Percentiles rank a stretch among this genome's conserved stretches.
phyloP scores from a whole-genome alignment of 805 yeast genomes.

The Candida yuanshanica region DNA sequence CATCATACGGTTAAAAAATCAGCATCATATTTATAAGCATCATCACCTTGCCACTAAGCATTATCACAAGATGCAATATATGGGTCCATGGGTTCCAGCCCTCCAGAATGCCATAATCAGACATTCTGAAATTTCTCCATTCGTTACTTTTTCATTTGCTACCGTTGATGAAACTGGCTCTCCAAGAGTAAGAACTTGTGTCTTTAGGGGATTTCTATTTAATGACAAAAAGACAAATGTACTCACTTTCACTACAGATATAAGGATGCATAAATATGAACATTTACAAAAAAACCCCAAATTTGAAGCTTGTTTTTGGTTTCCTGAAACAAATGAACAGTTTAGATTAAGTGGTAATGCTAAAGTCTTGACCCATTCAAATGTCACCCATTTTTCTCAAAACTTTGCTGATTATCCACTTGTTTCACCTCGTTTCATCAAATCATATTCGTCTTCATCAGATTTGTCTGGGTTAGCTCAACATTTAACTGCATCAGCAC shows the following conservation, averaged over 20 bases:
- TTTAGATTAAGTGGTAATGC: conserved; percentile 69
- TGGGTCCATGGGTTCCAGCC: conserved; percentile 77
- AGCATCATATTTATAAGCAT: not conserved
- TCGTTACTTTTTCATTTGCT: conserved; percentile 60
- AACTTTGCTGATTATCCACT: conserved; percentile 23
- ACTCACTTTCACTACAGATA: conserved; percentile 65
- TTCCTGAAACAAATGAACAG: conserved; percentile 56
- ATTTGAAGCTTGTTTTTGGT: conserved; percentile 76
- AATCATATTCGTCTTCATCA: conserved; percentile 17
- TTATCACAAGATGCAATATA: conserved; percentile 28
- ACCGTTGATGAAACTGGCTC: conserved; percentile 49
- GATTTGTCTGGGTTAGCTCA: conserved; percentile 17
- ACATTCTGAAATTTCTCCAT: conserved; percentile 40
- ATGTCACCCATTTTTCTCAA: conserved; percentile 9
- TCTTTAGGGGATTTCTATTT: conserved; percentile 71
- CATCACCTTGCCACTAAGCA: not conserved
- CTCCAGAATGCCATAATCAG: conserved; percentile 48
- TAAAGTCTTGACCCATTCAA: conserved; percentile 33
- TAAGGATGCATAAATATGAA: conserved; percentile 55
- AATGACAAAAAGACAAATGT: conserved; percentile 62
- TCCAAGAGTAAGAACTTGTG: conserved; percentile 67
- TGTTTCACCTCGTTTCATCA: conserved; percentile 24
- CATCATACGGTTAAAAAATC: no score
- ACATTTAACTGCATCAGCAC: conserved; percentile 39
- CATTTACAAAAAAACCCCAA: conserved; percentile 44